Evolutionary conservation across 768 basidiomycete species (phyloP).

Genomic region (Pisolithus tinctorius): DNA sequence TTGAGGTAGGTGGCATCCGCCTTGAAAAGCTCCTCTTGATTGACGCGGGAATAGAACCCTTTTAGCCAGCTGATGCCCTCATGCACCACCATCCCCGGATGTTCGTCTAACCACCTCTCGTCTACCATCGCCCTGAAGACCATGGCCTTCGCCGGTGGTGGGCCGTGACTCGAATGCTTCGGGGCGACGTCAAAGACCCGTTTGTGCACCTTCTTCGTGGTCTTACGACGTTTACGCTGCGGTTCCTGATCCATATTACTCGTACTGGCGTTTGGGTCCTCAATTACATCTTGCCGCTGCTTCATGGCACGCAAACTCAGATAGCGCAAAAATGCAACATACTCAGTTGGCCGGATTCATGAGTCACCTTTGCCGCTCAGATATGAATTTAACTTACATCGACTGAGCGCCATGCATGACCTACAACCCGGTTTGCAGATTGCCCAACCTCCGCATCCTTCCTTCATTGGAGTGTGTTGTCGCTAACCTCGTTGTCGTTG

Average conservation of each 20-base stretch:
- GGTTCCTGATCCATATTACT: neutral
- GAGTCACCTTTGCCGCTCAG: no score
- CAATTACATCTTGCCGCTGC: neutral
- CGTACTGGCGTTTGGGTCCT: no score
- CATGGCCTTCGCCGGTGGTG: no score
- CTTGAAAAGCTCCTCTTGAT: no score
- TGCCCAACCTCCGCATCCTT: neutral
- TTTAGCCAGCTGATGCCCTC: no score
- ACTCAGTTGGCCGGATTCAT: no score
- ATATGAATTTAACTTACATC: neutral
- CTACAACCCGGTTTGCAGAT: neutral
- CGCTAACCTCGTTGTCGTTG: neutral
- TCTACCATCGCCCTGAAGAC: no score
- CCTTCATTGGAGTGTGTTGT: neutral
- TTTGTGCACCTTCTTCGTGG: neutral
- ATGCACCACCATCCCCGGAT: no score
- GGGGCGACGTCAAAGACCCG: no score
- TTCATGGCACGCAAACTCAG: neutral
- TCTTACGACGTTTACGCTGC: neutral
- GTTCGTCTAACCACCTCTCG: no score
- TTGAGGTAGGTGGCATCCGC: no score
- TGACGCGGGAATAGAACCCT: no score
- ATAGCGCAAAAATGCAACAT: neutral
- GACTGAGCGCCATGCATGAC: neutral
- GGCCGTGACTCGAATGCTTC: neutral